A percentile compares a stretch with the other conserved stretches of the same genome.
Conservation (phyloP, 2,329 filamentous ascomycete genomes). For the Fusarium stilboides region DNA sequence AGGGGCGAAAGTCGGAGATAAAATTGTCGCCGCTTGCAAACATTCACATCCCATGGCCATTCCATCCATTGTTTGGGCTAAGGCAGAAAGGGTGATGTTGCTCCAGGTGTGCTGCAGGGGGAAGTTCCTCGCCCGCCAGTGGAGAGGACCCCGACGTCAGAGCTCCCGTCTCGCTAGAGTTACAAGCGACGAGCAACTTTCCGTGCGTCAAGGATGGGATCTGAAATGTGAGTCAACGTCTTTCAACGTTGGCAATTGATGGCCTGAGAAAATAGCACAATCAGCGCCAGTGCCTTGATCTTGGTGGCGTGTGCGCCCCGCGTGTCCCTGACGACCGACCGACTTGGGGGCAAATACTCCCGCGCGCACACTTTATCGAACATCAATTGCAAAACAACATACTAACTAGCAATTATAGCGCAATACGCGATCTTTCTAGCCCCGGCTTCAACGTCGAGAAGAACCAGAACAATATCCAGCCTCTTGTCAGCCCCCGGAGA, state of each 20-base stretch:
- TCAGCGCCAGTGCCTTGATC: background rate
- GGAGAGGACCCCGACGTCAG: conserved; percentile 1
- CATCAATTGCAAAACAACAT: conserved; percentile 21
- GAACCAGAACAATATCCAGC: conserved; percentile 75
- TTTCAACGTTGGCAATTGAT: conserved; percentile 7
- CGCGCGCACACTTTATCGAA: conserved; percentile 9
- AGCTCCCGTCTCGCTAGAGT: background rate
- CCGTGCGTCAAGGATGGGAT: background rate
- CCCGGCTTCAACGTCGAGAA: conserved; percentile 70
- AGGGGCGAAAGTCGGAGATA: conserved; percentile 3
- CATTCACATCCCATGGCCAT: no score
- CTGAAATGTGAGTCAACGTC: conserved; percentile 10
- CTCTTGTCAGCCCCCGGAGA: conserved; percentile 72
- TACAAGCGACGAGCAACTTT: background rate
- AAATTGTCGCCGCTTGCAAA: conserved; percentile 11
- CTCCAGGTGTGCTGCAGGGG: conserved; percentile 22
- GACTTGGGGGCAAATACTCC: conserved; percentile 10
- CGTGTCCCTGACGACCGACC: conserved; percentile 18
- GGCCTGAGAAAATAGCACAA: conserved; percentile 2
- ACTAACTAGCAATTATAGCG: conserved; percentile 46
- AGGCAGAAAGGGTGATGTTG: conserved; percentile 11
- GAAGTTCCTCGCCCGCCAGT: conserved; percentile 23
- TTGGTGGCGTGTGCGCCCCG: conserved; percentile 26
- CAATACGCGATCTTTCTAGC: conserved; percentile 72
- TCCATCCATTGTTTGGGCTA: conserved; percentile 4